phyloP scores from a whole-genome alignment of 306 rosid genomes.

The Trifolium fragiferum region DNA sequence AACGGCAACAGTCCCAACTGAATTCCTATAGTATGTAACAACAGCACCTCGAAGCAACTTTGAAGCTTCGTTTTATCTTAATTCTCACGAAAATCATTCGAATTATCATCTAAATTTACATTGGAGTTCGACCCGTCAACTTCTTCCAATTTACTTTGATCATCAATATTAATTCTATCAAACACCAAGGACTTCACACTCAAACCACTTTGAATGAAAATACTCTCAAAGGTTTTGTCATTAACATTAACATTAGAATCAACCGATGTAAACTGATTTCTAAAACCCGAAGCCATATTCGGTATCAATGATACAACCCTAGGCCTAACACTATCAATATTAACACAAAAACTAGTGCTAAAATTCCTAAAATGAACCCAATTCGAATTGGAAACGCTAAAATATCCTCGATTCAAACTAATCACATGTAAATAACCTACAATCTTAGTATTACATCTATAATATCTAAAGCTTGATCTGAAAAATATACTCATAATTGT shows the following conservation, averaged over 20 bases:
- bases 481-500: constrained; percentile 38
- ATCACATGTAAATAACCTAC: constrained; percentile 45
- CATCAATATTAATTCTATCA: constrained; percentile 51
- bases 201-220: constrained; percentile 71
- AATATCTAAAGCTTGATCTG: constrained; percentile 42
- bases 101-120: constrained; percentile 52
- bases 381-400: constrained; percentile 54
- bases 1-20: no score
- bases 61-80: constrained; percentile 60
- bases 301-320: no score
- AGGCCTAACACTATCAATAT: no score
- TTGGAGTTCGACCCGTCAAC: constrained; percentile 33
- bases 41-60: no score
- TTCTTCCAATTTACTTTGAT: constrained; percentile 53
- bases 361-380: constrained; percentile 55
- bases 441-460: constrained; percentile 46
- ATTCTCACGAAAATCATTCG: constrained; percentile 53
- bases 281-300: no score
- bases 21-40: no score
- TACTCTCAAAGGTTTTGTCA: constrained; percentile 65
- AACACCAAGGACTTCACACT: constrained; percentile 63
- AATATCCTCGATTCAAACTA: constrained; percentile 60
- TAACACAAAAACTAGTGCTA: not conserved
- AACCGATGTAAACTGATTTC: constrained; percentile 73
- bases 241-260: constrained; percentile 65